Evolutionary conservation across 768 basidiomycete genomes (phyloP).

Genomic region (Tremella mesenterica): DNA sequence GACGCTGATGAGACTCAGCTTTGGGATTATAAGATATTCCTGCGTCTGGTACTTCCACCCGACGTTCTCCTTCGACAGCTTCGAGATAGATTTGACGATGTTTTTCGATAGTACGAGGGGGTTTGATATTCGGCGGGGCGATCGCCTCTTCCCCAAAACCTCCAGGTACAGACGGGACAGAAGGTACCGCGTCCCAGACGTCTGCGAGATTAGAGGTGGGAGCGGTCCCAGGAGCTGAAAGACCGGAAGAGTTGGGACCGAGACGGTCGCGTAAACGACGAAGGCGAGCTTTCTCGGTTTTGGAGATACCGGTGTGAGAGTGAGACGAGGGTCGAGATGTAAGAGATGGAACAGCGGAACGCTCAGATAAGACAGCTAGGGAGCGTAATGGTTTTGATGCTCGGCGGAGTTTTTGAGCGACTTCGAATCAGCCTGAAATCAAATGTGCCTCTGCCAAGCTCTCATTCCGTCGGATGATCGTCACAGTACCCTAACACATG

Average conservation of each 20-base stretch:
- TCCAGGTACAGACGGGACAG: neutral
- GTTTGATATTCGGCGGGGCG: constrained; percentile 38
- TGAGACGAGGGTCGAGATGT: constrained; percentile 47
- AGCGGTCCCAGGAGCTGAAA: too few relatives aligned
- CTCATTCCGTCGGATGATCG: too few relatives aligned
- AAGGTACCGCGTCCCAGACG: constrained; percentile 33
- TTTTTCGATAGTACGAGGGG: constrained; percentile 28
- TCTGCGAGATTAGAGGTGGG: constrained; percentile 5
- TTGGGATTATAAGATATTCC: constrained; percentile 88
- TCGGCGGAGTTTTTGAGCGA: constrained; percentile 36
- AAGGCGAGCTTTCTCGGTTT: constrained; percentile 66
- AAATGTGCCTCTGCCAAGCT: neutral
- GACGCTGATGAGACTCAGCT: constrained; percentile 59
- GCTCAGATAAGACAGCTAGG: constrained; percentile 68
- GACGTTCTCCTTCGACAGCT: constrained; percentile 12
- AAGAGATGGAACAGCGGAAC: constrained; percentile 80
- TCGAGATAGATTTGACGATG: constrained; percentile 26
- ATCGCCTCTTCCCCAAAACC: constrained; percentile 29
- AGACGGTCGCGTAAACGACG: constrained; percentile 54
- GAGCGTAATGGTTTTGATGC: constrained; percentile 47
- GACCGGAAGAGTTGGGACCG: neutral
- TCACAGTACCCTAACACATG: constrained; percentile 8
- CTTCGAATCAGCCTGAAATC: constrained; percentile 11
- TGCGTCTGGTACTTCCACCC: constrained; percentile 55
- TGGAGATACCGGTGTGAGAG: constrained; percentile 46